A percentile compares a stretch with the other conserved stretches of the same genome.
These are phyloP conservation scores for Zymoseptoria pseudotritici DNA, from an alignment of 2,329 filamentous ascomycete species.

Conservation along the genomic window DNA sequence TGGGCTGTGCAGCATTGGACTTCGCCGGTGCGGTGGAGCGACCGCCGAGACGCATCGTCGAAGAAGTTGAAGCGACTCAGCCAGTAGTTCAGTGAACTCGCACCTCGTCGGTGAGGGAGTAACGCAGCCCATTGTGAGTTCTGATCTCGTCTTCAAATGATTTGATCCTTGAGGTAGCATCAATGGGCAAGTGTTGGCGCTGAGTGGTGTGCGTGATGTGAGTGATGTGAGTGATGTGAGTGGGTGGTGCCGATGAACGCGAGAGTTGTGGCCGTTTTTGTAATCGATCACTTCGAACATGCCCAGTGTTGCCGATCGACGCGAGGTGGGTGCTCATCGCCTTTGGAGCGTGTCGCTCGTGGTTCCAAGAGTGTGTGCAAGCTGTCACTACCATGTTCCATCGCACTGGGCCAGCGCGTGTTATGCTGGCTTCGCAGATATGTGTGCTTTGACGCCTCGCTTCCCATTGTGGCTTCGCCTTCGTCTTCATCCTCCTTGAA, in stretches of 20 bases:
- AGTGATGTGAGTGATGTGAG: too few relatives aligned
- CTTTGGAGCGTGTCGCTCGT: neutral
- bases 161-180: neutral
- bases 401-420: constrained; percentile 1
- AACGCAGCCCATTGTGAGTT: neutral
- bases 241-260: neutral
- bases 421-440: constrained; percentile 1
- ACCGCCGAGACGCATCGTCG: neutral
- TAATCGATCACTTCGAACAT: neutral
- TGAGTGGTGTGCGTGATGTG: neutral
- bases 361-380: neutral
- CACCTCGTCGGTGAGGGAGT: neutral
- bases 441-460: neutral
- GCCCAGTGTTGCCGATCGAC: neutral
- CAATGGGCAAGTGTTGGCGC: neutral
- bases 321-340: neutral
- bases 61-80: neutral
- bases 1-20: neutral
- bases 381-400: neutral
- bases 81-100: neutral
- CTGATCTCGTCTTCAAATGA: neutral
- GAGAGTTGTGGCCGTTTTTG: neutral
- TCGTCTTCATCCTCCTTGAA: neutral
- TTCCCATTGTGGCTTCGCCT: neutral
- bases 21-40: neutral